Percentiles rank a stretch among this genome's conserved stretches.
These are phyloP conservation scores for Ustilago bromivora DNA, from an alignment of 1,284 basidiomycete genomes.

Conservation along the genomic window DNA sequence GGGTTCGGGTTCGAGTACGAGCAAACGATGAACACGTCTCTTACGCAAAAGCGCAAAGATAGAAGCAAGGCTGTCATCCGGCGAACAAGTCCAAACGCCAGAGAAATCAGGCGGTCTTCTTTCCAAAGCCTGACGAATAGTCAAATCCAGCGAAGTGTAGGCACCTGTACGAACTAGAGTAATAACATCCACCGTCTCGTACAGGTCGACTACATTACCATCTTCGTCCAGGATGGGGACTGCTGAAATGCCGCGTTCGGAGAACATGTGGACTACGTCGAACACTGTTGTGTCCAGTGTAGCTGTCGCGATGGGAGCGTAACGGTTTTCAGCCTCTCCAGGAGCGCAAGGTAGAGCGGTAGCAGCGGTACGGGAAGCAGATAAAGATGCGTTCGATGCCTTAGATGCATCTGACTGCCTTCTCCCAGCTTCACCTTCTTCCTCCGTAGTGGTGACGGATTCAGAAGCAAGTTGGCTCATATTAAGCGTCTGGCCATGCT, in stretches of 20 bases:
- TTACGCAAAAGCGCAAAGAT: slow-evolving; percentile 92
- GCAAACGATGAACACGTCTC: slow-evolving; percentile 87
- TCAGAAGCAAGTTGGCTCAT: slow-evolving; percentile 33
- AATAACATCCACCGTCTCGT: slow-evolving; percentile 99
- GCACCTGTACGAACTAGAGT: slow-evolving; percentile 84
- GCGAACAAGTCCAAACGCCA: slow-evolving; percentile 94
- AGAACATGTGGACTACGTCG: slow-evolving; percentile 99
- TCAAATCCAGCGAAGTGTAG: slow-evolving; percentile 93
- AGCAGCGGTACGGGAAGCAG: slow-evolving; percentile 12
- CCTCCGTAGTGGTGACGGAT: not conserved
- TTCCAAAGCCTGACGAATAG: slow-evolving; percentile 91
- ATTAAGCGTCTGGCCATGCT: not conserved
- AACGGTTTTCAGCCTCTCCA: slow-evolving; percentile 72
- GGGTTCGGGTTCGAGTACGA: slow-evolving; percentile 59
- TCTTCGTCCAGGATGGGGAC: slow-evolving; percentile 95
- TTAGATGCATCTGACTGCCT: slow-evolving; percentile 16
- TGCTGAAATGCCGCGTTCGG: slow-evolving; percentile 91
- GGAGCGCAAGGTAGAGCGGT: not conserved
- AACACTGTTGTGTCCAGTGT: slow-evolving; percentile 92
- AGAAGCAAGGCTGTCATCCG: slow-evolving; percentile 91
- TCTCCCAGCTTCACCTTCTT: not conserved
- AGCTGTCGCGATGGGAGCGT: slow-evolving; percentile 90
- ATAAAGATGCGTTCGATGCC: not conserved
- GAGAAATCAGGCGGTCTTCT: slow-evolving; percentile 90
- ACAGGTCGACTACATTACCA: slow-evolving; percentile 94